These are phyloP conservation scores for Hymenoscyphus albidus DNA, from an alignment of 2,329 filamentous ascomycete species.

Conservation along the genomic window DNA sequence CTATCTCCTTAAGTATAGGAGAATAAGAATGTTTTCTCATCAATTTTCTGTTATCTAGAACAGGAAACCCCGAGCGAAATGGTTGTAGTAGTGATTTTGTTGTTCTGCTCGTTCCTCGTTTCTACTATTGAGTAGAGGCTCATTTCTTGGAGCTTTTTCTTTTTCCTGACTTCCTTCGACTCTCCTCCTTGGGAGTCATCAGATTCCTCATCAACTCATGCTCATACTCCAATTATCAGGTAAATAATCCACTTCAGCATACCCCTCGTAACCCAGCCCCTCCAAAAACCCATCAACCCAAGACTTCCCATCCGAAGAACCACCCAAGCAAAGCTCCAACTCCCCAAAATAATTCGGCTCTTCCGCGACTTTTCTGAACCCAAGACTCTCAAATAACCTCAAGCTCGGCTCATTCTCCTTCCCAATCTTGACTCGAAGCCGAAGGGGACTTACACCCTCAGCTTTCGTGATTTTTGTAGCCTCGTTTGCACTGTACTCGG, in stretches of 20 bases:
- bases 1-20: too few relatives aligned
- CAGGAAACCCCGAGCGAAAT: too few relatives aligned
- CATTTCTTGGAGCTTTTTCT: too few relatives aligned
- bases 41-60: too few relatives aligned
- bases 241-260: not conserved
- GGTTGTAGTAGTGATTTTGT: too few relatives aligned
- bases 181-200: not conserved
- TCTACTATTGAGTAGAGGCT: too few relatives aligned
- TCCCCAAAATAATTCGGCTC: constrained; percentile 63
- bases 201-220: not conserved
- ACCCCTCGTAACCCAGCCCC: not conserved
- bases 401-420: not conserved
- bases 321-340: constrained; percentile 46
- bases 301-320: not conserved
- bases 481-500: not conserved
- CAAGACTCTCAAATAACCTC: constrained; percentile 4
- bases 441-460: not conserved
- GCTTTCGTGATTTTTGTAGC: not conserved
- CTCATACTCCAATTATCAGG: not conserved
- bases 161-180: too few relatives aligned
- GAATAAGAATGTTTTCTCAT: too few relatives aligned
- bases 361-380: constrained; percentile 39
- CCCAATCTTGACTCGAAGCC: constrained; percentile 4
- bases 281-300: not conserved
- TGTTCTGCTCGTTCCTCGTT: too few relatives aligned